Base-by-base conservation (phyloP, 2,329 filamentous ascomycete genomes). In the Aureobasidium melanogenum region DNA sequence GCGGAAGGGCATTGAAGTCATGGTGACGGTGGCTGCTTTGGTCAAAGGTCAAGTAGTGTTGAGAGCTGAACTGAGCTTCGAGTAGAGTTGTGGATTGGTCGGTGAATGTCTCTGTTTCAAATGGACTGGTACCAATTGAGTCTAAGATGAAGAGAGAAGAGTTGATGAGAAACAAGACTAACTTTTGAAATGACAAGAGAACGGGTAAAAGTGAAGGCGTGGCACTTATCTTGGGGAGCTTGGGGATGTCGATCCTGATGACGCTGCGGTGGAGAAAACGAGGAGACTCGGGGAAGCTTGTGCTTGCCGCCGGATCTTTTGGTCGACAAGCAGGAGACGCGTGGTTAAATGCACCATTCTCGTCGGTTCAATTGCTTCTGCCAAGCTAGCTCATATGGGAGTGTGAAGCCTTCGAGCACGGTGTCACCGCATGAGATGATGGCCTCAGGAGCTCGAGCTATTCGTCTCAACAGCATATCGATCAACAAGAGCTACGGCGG, bases 1-100 rank as follows among this genome's bases (percentile, higher is more conserved):
- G 52, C 63, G 63, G 56, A 56, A 57, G 6, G 62, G 63, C 60
- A 65, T 62, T 2, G 61, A 62, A 58, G 60, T 34, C 62, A 65
- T 65, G 59, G 12, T 61, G 63, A 55, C 38, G 41, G 41, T 14
- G 38, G 10, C 22, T 44, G 39, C 36, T 56, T 39, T 22, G 19
- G 22, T n/a, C 19, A 22, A 36, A 41, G 36, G 32, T 47, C 22
- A 46, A n/a, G 28, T 46, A 30, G n/a, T 19, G 54, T n/a, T 44
- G 26, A 7, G 51, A 30, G 17, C 15, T 30, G 15, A 34, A 44
- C 8, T 54, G 51, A 41, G 51, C 22, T 28, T 12, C 19, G 12
- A 7, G 14, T n/a, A n/a, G n/a, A n/a, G n/a, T n/a, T n/a, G n/a
- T n/a, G n/a, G n/a, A n/a, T n/a, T n/a, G n/a, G n/a, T n/a, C n/a